These are phyloP conservation scores for Lonicera japonica DNA, from an alignment of 129 eudicot species.

Conservation along the genomic window DNA sequence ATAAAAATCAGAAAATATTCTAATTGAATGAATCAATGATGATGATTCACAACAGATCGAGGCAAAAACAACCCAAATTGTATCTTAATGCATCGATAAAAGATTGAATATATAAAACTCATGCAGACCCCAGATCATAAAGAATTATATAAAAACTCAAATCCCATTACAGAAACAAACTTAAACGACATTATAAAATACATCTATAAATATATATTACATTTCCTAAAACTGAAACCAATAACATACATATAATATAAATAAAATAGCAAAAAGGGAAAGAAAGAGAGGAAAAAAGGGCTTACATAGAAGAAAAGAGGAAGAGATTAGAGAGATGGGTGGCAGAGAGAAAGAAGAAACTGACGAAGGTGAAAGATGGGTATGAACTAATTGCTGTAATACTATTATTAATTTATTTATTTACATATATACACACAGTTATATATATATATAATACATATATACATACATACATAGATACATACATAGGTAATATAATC, in stretches of 20 bases:
- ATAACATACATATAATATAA: neutral
- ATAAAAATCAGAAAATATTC: neutral
- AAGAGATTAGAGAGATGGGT: constrained; percentile 47
- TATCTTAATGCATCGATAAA: constrained; percentile 18
- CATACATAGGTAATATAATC: constrained; percentile 5
- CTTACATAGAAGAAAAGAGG: constrained; percentile 53
- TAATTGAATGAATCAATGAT: constrained; percentile 1
- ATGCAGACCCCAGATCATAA: constrained; percentile 35
- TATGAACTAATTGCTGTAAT: constrained; percentile 15
- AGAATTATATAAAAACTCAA: neutral
- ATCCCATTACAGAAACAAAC: constrained; percentile 13
- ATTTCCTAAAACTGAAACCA: constrained; percentile 23
- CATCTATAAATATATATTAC: constrained; percentile 22
- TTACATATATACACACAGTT: neutral
- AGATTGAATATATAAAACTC: constrained; percentile 2
- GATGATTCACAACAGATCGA: constrained; percentile 22
- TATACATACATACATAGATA: no score
- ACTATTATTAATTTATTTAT: neutral
- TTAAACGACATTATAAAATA: constrained; percentile 10
- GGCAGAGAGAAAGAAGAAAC: constrained; percentile 51
- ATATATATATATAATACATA: constrained; percentile 4
- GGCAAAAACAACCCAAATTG: constrained; percentile 9
- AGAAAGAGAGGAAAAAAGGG: constrained; percentile 24
- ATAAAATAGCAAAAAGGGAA: no score
- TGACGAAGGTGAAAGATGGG: constrained; percentile 59